Percentiles rank a stretch among this genome's conserved stretches.
phyloP scores from a whole-genome alignment of 169 alveolate species.

The Cryptosporidium sp. region DNA sequence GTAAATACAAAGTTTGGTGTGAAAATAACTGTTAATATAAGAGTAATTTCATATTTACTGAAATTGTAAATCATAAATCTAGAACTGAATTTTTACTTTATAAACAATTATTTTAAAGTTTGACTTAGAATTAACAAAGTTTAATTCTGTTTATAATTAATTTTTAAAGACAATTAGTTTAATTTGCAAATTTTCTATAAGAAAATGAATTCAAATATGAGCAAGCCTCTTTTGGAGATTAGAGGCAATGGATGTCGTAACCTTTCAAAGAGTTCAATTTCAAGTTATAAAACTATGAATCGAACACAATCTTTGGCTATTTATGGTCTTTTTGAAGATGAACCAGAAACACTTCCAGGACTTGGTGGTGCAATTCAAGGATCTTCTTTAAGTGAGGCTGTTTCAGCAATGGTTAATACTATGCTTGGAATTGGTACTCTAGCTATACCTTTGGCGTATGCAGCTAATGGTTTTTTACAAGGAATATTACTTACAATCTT shows the following conservation, averaged over 20 bases:
- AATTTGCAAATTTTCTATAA: background rate
- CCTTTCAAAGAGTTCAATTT: constrained; percentile 25
- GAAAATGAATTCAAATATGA: constrained; percentile 25
- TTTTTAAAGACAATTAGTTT: background rate
- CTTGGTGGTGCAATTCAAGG: constrained; percentile 76
- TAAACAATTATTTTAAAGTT: too few species aligned
- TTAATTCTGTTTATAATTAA: background rate
- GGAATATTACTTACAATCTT: constrained; percentile 42
- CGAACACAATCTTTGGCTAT: constrained; percentile 71
- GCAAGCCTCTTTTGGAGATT: constrained; percentile 11
- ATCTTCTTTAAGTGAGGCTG: constrained; percentile 65
- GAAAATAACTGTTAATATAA: background rate
- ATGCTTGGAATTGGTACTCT: constrained; percentile 75
- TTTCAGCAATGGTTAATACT: constrained; percentile 71
- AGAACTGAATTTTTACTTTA: background rate
- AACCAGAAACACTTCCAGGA: constrained; percentile 75
- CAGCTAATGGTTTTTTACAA: constrained; percentile 70
- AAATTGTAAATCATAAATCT: too few species aligned
- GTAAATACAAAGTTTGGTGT: background rate
- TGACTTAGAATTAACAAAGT: background rate
- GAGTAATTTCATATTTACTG: background rate
- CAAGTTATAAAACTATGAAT: constrained; percentile 66
- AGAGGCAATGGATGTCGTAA: constrained; percentile 2
- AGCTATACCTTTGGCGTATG: constrained; percentile 73
- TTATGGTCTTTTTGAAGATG: constrained; percentile 70